phyloP scores from a whole-genome alignment of 495 filamentous ascomycete species.

The Aspergillus saccharolyticus region DNA sequence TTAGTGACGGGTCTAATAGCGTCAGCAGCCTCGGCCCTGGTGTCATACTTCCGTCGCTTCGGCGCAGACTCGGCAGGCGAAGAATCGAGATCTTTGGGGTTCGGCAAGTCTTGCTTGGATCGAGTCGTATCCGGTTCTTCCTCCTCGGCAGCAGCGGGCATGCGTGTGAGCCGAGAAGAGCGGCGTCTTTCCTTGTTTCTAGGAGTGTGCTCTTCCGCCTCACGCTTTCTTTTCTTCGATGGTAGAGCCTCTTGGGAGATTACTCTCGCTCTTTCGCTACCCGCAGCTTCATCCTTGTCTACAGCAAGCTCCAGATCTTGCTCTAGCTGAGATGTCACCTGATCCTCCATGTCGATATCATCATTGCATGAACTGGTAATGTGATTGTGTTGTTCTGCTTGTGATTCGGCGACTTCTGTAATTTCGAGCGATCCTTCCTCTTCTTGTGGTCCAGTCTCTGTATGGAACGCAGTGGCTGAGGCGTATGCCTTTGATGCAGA shows the following conservation, averaged over 20 bases:
- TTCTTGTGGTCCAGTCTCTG: not conserved
- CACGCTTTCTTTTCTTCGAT: constrained; percentile 40
- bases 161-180: constrained; percentile 27
- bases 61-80: constrained; percentile 18
- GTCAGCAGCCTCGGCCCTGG: constrained; percentile 6
- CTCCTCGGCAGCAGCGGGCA: constrained; percentile 4
- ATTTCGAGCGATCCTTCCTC: not conserved
- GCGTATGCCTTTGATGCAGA: not conserved
- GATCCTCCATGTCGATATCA: constrained; percentile 40
- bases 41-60: constrained; percentile 25
- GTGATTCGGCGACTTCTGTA: not conserved
- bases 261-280: not conserved
- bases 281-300: constrained; percentile 19
- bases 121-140: constrained; percentile 13
- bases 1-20: not conserved
- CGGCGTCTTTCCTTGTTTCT: constrained; percentile 25
- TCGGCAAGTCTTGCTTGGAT: constrained; percentile 17
- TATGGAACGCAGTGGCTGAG: not conserved
- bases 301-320: constrained; percentile 38
- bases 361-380: constrained; percentile 32
- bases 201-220: constrained; percentile 13
- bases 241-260: constrained; percentile 6
- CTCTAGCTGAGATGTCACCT: constrained; percentile 42
- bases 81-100: constrained; percentile 7
- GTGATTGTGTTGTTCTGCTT: not conserved